Conservation (phyloP, 352 stramenopile genomes). For the Globisporangium cystogenes region DNA sequence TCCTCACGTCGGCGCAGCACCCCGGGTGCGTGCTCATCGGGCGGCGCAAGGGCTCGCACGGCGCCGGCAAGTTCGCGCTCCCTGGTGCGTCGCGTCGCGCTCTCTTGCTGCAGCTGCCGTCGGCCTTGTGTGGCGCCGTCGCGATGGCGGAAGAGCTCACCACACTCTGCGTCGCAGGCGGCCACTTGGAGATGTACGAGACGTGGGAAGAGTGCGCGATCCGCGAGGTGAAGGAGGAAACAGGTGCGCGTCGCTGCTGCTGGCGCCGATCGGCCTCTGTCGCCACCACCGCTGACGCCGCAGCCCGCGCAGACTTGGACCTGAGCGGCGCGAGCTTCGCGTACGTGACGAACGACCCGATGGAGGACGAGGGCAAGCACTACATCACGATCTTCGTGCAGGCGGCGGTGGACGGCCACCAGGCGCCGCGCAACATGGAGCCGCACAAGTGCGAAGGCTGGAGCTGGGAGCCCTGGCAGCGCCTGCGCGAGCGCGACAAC, state of each 20-base stretch:
- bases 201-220: slow-evolving; percentile 72
- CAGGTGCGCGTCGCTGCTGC: too few relatives aligned
- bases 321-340: slow-evolving; percentile 45
- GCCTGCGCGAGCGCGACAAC: slow-evolving; percentile 46
- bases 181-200: slow-evolving; percentile 83
- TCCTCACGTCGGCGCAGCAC: slow-evolving; percentile 62
- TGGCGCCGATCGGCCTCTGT: too few relatives aligned
- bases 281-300: slow-evolving; percentile 1
- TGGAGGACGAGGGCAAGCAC: slow-evolving; percentile 77
- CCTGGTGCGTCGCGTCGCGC: slow-evolving; percentile 25
- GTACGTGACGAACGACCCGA: slow-evolving; percentile 79
- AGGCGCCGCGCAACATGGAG: slow-evolving; percentile 71
- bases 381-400: slow-evolving; percentile 88
- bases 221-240: slow-evolving; percentile 82
- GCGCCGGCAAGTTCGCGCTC: slow-evolving; percentile 67
- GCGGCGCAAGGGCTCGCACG: slow-evolving; percentile 66
- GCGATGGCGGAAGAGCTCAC: too few relatives aligned
- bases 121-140: neutral
- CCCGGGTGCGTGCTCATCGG: slow-evolving; percentile 70
- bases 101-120: neutral
- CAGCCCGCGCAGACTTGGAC: slow-evolving; percentile 36
- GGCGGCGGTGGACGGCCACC: slow-evolving; percentile 36
- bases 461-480: slow-evolving; percentile 55
- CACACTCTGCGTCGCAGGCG: slow-evolving; percentile 30
- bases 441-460: slow-evolving; percentile 80